Base-by-base conservation (phyloP, 164 flowering plant genomes). In the Vitis vinifera region DNA sequence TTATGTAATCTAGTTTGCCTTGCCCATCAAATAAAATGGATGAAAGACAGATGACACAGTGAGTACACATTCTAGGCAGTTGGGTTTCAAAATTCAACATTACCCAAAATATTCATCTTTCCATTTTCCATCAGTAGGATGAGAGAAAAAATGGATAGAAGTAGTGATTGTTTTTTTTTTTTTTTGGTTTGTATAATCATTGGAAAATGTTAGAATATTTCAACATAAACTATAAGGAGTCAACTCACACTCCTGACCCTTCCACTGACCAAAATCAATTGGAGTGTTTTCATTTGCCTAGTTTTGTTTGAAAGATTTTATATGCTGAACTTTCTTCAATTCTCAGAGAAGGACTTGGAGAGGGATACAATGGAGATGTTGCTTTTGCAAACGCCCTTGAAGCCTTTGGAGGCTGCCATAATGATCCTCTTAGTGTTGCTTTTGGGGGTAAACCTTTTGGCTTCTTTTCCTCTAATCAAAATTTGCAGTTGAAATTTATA, bases 301-400 rank as follows among this genome's bases (percentile, higher is more conserved):
- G 37, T 67, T 23, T 73, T 62, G 7, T 67, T 78, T 59, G 30
- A 50, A 17, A 49, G 44, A 37, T 37, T 37, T 37, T 37, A 37
- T 37, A 3, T 37, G 44, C 44, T 37, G 44, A 10, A 37, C 44
- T 37, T 37, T 37, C 44, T 37, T 37, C 44, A 37, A 37, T 37
- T 79, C 78, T 67, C 90, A 95, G 99, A 68, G 98, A 93, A 79
- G 97, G 93, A 48, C 99, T 95, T 77, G 98, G 97, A 49, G 99
- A 95, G 78, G 94, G 77, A 67, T 93, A 89, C 74, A 98, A 93
- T 79, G 91, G 91, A 31, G 98, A 93, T 74, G 88, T 93, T 79
- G 93, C 90, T 68, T 95, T 93, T 81, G 94, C 98, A 51, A 89
- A 94, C 76, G 83, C 97, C 62, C 89, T 95, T 62, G 98, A 95